Conservation (phyloP, 768 basidiomycete genomes). For the Russula abietina region DNA sequence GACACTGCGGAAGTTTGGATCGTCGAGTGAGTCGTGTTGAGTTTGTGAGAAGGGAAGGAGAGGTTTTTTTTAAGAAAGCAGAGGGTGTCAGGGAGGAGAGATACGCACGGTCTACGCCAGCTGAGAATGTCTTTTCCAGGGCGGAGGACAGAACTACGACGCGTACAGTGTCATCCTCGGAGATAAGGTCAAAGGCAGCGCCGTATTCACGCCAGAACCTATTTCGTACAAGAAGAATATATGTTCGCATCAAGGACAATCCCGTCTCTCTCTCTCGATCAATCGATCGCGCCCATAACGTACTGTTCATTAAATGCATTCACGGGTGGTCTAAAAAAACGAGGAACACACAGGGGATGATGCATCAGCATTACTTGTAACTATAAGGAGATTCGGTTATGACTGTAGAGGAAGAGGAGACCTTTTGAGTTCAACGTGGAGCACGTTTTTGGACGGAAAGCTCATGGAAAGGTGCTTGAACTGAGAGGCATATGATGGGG, state of each 20-base stretch:
- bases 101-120: conserved; percentile 70
- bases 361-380: not conserved
- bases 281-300: not conserved
- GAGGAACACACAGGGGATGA: not conserved
- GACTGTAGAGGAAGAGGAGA: not conserved
- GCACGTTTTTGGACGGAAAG: conserved; percentile 19
- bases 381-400: not conserved
- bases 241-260: not conserved
- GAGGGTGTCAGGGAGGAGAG: not conserved
- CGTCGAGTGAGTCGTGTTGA: not conserved
- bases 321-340: conserved; percentile 18
- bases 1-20: not conserved
- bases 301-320: conserved; percentile 20
- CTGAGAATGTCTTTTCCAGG: conserved; percentile 70
- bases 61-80: not conserved
- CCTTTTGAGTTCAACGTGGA: conserved; percentile 23
- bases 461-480: conserved; percentile 21
- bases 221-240: not conserved
- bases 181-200: conserved; percentile 50
- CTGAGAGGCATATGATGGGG: conserved; percentile 19
- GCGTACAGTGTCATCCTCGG: conserved; percentile 51
- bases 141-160: conserved; percentile 68
- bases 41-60: not conserved
- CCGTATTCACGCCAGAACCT: conserved; percentile 75
- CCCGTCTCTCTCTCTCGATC: not conserved